These are phyloP conservation scores for Lasiodiplodia sp. DNA, from an alignment of 2,329 filamentous ascomycete species.

Conservation along the genomic window DNA sequence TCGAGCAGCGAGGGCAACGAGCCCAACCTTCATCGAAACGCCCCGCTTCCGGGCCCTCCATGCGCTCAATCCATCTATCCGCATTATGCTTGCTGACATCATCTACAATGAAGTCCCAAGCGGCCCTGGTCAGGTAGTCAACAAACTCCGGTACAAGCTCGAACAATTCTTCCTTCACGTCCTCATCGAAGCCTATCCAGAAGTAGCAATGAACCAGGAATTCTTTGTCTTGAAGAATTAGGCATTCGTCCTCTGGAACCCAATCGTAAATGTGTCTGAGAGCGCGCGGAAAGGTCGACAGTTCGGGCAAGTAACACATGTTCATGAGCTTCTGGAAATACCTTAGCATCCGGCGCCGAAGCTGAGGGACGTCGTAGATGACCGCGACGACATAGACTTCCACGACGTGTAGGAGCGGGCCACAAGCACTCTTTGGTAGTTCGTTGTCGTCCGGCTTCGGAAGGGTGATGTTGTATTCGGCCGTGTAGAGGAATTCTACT, in stretches of 20 bases:
- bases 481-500: neutral
- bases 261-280: neutral
- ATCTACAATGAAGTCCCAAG: too few species aligned
- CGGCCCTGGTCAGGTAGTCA: too few species aligned
- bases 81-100: too few species aligned
- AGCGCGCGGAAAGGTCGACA: neutral
- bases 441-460: neutral
- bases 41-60: too few species aligned
- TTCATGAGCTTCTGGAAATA: neutral
- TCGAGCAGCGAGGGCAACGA: too few species aligned
- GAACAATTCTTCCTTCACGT: neutral
- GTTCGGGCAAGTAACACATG: neutral
- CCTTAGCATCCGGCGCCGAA: neutral
- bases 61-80: too few species aligned
- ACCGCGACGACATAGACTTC: neutral
- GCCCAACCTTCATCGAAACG: too few species aligned
- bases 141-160: too few species aligned
- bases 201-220: neutral
- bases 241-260: neutral
- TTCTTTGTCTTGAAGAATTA: neutral
- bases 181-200: neutral
- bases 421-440: neutral
- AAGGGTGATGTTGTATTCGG: neutral
- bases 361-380: neutral
- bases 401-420: neutral